phyloP scores from a whole-genome alignment of 2,329 filamentous ascomycete genomes.

The Talaromyces piceae region DNA sequence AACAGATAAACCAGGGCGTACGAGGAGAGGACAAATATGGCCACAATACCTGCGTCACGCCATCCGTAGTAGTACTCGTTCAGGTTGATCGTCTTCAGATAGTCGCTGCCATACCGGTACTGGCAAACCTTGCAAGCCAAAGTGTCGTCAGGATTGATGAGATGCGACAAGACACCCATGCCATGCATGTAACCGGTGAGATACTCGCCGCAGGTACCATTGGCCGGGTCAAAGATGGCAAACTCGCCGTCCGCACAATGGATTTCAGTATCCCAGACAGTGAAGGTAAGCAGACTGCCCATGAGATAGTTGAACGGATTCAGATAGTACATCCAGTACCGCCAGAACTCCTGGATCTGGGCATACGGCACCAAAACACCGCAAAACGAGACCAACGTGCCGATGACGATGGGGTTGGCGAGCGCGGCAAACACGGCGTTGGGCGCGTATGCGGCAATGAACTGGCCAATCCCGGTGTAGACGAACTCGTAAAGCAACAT shows the following conservation, averaged over 20 bases:
- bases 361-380: slow-evolving; percentile 61
- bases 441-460: slow-evolving; percentile 68
- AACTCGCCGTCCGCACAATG: slow-evolving; percentile 44
- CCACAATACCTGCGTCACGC: slow-evolving; percentile 56
- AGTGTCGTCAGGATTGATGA: slow-evolving; percentile 55
- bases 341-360: slow-evolving; percentile 59
- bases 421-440: slow-evolving; percentile 63
- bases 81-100: slow-evolving; percentile 53
- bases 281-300: slow-evolving; percentile 48
- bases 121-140: slow-evolving; percentile 54
- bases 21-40: slow-evolving; percentile 48
- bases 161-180: slow-evolving; percentile 41
- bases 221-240: slow-evolving; percentile 36
- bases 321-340: slow-evolving; percentile 56
- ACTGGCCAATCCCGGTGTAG: slow-evolving; percentile 65
- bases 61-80: slow-evolving; percentile 57
- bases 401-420: slow-evolving; percentile 67
- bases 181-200: slow-evolving; percentile 44
- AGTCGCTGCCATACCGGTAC: slow-evolving; percentile 53
- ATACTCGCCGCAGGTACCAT: slow-evolving; percentile 53
- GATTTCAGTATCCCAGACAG: slow-evolving; percentile 42
- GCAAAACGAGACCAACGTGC: slow-evolving; percentile 63
- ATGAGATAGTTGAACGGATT: slow-evolving; percentile 59
- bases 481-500: slow-evolving; percentile 66
- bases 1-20: slow-evolving; percentile 44